Base-by-base conservation (phyloP, 208 protist genomes). In the Acanthamoeba royreba region DNA sequence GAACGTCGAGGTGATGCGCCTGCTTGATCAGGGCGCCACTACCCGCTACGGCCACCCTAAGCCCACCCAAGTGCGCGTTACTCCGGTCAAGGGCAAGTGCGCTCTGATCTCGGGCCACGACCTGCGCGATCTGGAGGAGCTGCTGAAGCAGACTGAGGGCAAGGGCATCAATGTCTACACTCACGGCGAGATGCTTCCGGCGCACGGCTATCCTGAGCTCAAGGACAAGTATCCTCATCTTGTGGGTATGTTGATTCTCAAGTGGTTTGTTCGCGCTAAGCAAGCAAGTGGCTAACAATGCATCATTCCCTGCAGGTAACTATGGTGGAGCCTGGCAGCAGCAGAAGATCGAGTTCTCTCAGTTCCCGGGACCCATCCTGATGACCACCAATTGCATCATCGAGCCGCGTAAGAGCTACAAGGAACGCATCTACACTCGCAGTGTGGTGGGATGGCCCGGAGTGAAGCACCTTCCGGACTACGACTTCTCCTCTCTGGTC, bases 341-440 rank as follows among this genome's bases (percentile, higher is more conserved):
- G 0, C 98, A 98, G 93, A 91, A 87, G 22, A 46, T 90, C 2
- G 98, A 98, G 69, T 98, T 98, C 55, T 52, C 58, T 1, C 22
- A 55, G 38, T 98, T 98, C 89, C 97, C 97, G 38, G 98, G 98
- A 0, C 52, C 97, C 25, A 97, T 98, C 42, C 15, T 98, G 0
- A 98, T 98, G 95, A 98, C 98, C 13, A 98, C 98, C 52, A 98
- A 98, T 92, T 98, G 98, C 95, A 49, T 98, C 25, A 95, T 96
- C 43, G 89, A 89, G 58, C 97, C 97, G 13, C 1, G 38, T 4
- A 45, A 93, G 28, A 49, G 35, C 11, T 98, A 98, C 69, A 93
- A 87, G 33, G 94, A 98, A 19, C 92, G 97, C 35, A 91, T 98
- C 31, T 98, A 96, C 77, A 98, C 13, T 97, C 33, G 90, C 22